Base-by-base conservation (phyloP, 2,329 filamentous ascomycete genomes). In the Colletotrichum camelliae region DNA sequence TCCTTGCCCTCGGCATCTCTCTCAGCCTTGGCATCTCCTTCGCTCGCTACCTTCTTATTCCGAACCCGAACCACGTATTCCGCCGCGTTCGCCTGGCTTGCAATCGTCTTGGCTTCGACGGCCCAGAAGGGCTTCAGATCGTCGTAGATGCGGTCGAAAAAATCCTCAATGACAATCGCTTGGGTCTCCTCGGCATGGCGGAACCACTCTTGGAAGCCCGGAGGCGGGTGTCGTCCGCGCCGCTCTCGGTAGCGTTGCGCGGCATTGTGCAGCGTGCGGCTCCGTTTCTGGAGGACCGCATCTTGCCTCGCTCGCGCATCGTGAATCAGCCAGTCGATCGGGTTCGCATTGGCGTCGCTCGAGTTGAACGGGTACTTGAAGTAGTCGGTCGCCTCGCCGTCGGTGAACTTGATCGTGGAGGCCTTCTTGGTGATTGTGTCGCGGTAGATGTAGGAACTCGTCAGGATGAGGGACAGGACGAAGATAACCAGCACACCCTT, bases 91-190 rank as follows among this genome's bases (percentile, higher is more conserved):
- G 88, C 87, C 52, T 85, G 83, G 43, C 80, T 78, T 61, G 82
- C 81, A 13, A 85, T 81, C 65, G 85, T 83, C 37, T 84, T 82
- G 21, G 86, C 82, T 37, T 89, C 87, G 39, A 91, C 82, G 3
- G 86, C 90, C 91, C 91, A 93, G 79, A 91, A 92, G 3, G 91
- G 91, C 61, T 88, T 85, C 69, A 93, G 79, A 80, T 93, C 91
- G 77, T 91, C 88, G 84, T 92, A 91, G 73, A 93, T 91, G 75
- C 91, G 90, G 79, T 92, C 90, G 83, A 92, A 93, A 79, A 91
- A 93, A 70, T 91, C 89, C 79, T 93, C 91, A 52, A 93, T 86
- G 12, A 93, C 85, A 71, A 92, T 82, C n/a, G 90, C 88, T 43
- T 90, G 84, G 58, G 85, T 85, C 31, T 88, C 84, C 24, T 83